phyloP scores from a whole-genome alignment of 83 land plant species.

The Picea engelmannii region DNA sequence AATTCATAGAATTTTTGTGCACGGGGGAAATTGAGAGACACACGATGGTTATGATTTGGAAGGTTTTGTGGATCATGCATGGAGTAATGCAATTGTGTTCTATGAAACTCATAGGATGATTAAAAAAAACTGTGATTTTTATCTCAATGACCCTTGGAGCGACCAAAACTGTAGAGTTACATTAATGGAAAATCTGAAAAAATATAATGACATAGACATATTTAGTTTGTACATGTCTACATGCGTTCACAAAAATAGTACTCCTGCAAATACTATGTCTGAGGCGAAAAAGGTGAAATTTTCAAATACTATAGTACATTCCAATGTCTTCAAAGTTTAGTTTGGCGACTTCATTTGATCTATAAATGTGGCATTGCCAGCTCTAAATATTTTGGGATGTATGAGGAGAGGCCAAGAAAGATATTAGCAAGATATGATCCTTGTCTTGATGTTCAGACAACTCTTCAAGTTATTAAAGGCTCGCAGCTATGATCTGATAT shows the following conservation, averaged over 20 bases:
- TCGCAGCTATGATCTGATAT: too few relatives aligned
- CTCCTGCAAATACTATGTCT: background rate
- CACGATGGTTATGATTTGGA: slow-evolving; percentile 44
- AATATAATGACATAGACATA: slow-evolving; percentile 52
- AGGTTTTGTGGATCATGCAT: slow-evolving; percentile 66
- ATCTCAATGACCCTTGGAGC: slow-evolving; percentile 31
- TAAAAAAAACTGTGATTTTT: too few relatives aligned
- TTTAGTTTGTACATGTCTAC: slow-evolving; percentile 54
- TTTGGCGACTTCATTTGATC: background rate
- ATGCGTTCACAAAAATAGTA: slow-evolving; percentile 23
- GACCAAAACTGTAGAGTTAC: slow-evolving; percentile 23
- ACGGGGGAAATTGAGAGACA: slow-evolving; percentile 71
- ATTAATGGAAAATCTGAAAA: slow-evolving; percentile 38
- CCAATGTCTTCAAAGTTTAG: background rate
- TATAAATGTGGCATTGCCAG: too few relatives aligned
- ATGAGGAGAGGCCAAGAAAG: too few relatives aligned
- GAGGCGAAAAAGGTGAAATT: slow-evolving; percentile 9
- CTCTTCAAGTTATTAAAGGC: slow-evolving; percentile 61
- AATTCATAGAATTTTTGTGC: background rate
- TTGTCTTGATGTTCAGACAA: slow-evolving; percentile 62
- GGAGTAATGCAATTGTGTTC: slow-evolving; percentile 74
- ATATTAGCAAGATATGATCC: too few relatives aligned
- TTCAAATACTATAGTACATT: slow-evolving; percentile 26
- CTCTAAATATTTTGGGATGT: too few relatives aligned
- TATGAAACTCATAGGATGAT: slow-evolving; percentile 62